A percentile compares a stretch with the other conserved stretches of the same genome.
phyloP scores from a whole-genome alignment of 2,329 filamentous ascomycete genomes.

The Curvularia spicifera region DNA sequence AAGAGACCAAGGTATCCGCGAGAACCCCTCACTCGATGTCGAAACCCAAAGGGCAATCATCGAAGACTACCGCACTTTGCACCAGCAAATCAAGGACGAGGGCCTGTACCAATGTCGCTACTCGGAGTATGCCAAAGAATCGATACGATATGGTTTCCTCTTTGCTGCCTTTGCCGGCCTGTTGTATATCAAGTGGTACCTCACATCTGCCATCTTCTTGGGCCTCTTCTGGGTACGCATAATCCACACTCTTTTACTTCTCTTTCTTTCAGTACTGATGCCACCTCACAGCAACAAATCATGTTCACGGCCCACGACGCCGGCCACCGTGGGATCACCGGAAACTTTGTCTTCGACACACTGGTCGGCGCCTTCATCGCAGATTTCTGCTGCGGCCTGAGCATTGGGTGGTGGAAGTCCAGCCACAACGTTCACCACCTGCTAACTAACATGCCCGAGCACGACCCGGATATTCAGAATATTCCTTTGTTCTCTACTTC shows the following conservation, averaged over 20 bases:
- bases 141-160: slow-evolving; percentile 60
- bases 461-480: slow-evolving; percentile 59
- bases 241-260: not conserved
- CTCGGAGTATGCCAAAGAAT: slow-evolving; percentile 64
- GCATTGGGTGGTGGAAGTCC: slow-evolving; percentile 73
- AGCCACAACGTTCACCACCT: slow-evolving; percentile 73
- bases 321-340: slow-evolving; percentile 67
- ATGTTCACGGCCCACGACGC: slow-evolving; percentile 73
- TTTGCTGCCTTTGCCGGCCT: slow-evolving; percentile 58
- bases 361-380: slow-evolving; percentile 68
- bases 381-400: slow-evolving; percentile 70
- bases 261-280: slow-evolving; percentile 15
- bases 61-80: slow-evolving; percentile 62
- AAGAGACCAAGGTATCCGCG: slow-evolving; percentile 44
- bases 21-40: slow-evolving; percentile 60
- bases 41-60: slow-evolving; percentile 63
- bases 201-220: slow-evolving; percentile 64
- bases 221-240: slow-evolving; percentile 64
- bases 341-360: slow-evolving; percentile 64
- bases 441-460: slow-evolving; percentile 66
- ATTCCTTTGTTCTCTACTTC: slow-evolving; percentile 88
- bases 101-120: slow-evolving; percentile 67
- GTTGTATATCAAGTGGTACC: slow-evolving; percentile 61
- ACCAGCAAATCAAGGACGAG: slow-evolving; percentile 60
- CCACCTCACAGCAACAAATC: slow-evolving; percentile 63